Evolutionary conservation across 805 yeast species (phyloP).

Genomic region (Komagataella mondaviorum): DNA sequence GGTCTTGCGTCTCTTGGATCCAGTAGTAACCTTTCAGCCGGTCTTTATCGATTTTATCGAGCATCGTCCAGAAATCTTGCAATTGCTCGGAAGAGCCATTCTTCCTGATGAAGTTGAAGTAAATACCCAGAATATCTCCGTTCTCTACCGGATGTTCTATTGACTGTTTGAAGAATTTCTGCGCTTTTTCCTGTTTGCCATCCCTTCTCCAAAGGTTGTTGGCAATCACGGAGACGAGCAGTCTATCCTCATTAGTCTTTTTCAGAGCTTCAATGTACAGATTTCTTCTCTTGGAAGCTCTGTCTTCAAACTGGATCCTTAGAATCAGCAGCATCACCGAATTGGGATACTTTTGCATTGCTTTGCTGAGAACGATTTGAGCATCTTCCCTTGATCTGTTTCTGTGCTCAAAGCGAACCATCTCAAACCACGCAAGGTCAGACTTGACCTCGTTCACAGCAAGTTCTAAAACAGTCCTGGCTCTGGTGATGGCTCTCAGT

Average conservation of each 20-base stretch:
- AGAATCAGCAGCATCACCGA: slow-evolving; percentile 58
- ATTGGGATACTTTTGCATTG: slow-evolving; percentile 41
- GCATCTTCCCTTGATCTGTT: slow-evolving; percentile 38
- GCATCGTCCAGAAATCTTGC: slow-evolving; percentile 4
- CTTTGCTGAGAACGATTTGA: slow-evolving; percentile 38
- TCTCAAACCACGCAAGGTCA: slow-evolving; percentile 44
- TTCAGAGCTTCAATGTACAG: slow-evolving; percentile 60
- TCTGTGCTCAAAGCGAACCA: slow-evolving; percentile 42
- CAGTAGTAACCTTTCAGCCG: neutral
- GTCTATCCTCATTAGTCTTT: slow-evolving; percentile 40
- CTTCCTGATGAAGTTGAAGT: slow-evolving; percentile 28
- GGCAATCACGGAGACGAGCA: slow-evolving; percentile 50
- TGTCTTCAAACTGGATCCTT: slow-evolving; percentile 30
- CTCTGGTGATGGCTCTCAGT: slow-evolving; percentile 31
- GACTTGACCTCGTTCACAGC: slow-evolving; percentile 40
- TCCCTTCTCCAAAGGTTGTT: slow-evolving; percentile 44
- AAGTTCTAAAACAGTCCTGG: slow-evolving; percentile 61
- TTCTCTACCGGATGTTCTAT: slow-evolving; percentile 34
- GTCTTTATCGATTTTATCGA: neutral
- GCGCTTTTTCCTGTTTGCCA: slow-evolving; percentile 49
- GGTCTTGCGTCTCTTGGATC: neutral
- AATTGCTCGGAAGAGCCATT: slow-evolving; percentile 24
- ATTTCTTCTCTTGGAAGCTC: slow-evolving; percentile 38
- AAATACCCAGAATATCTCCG: slow-evolving; percentile 76
- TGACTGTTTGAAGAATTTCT: slow-evolving; percentile 65